phyloP scores from a whole-genome alignment of 1,139 yeast species.

The Hansenula sp. region DNA sequence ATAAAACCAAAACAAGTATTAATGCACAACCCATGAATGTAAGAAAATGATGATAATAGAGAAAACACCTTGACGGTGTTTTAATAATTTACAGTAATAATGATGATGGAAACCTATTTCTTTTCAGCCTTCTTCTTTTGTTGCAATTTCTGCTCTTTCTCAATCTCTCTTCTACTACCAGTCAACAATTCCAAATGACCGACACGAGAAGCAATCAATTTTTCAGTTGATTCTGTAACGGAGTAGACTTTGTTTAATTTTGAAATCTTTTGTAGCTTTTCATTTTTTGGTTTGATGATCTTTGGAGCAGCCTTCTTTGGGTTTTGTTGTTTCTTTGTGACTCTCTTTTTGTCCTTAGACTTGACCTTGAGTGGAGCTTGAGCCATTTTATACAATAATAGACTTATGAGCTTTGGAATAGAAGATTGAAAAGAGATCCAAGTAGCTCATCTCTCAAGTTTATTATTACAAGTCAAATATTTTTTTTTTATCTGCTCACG shows the following conservation, averaged over 20 bases:
- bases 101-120: neutral
- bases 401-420: too few relatives aligned
- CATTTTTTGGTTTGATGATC: constrained; percentile 66
- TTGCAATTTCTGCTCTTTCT: constrained; percentile 40
- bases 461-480: neutral
- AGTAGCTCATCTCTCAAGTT: too few relatives aligned
- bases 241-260: constrained; percentile 63
- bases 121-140: constrained; percentile 25
- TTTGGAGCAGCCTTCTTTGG: constrained; percentile 78
- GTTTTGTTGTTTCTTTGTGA: constrained; percentile 41
- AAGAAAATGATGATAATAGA: neutral
- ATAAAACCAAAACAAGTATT: neutral
- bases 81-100: neutral
- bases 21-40: neutral
- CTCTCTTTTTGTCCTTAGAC: constrained; percentile 30
- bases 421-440: too few relatives aligned
- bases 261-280: constrained; percentile 45
- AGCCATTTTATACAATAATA: too few relatives aligned
- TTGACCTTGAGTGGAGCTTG: constrained; percentile 36
- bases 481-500: neutral
- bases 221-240: constrained; percentile 73
- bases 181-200: constrained; percentile 93
- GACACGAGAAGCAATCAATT: constrained; percentile 79
- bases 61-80: too few relatives aligned
- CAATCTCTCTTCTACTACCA: constrained; percentile 86